Evolutionary conservation across 192 early-diverging fungal genomes (phyloP).

Genomic region (Backusella macrospora): DNA sequence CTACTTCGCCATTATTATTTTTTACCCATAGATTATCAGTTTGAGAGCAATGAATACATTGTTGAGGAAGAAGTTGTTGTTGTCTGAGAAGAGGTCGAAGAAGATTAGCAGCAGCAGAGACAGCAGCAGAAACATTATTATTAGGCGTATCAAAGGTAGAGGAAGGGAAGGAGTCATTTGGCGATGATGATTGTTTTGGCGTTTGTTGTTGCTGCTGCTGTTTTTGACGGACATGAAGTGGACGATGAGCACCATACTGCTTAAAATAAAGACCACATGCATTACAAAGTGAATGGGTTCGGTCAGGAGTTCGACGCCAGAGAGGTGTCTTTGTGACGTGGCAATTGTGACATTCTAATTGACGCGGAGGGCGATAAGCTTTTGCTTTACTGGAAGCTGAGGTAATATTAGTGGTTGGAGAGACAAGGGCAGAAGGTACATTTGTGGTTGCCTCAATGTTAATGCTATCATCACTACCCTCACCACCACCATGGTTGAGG

Average conservation of each 20-base stretch:
- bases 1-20: conserved; percentile 67
- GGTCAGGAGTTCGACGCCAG: conserved; percentile 82
- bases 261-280: conserved; percentile 96
- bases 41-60: conserved; percentile 72
- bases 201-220: conserved; percentile 19
- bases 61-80: neutral
- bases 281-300: conserved; percentile 88
- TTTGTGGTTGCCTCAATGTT: conserved; percentile 24
- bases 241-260: conserved; percentile 84
- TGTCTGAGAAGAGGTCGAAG: conserved; percentile 20
- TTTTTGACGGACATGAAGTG: conserved; percentile 49
- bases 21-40: conserved; percentile 79
- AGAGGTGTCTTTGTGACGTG: conserved; percentile 87
- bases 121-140: conserved; percentile 14
- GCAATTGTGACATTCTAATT: conserved; percentile 66
- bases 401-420: neutral
- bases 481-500: neutral
- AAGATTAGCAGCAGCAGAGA: conserved; percentile 19
- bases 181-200: conserved; percentile 14
- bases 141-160: conserved; percentile 14
- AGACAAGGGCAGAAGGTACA: conserved; percentile 1
- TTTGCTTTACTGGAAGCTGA: conserved; percentile 12
- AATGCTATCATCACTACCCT: neutral
- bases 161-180: neutral
- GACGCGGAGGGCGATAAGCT: conserved; percentile 39